These are phyloP conservation scores for Nectriaceae sp. DNA, from an alignment of 2,329 filamentous ascomycete species.

Conservation along the genomic window DNA sequence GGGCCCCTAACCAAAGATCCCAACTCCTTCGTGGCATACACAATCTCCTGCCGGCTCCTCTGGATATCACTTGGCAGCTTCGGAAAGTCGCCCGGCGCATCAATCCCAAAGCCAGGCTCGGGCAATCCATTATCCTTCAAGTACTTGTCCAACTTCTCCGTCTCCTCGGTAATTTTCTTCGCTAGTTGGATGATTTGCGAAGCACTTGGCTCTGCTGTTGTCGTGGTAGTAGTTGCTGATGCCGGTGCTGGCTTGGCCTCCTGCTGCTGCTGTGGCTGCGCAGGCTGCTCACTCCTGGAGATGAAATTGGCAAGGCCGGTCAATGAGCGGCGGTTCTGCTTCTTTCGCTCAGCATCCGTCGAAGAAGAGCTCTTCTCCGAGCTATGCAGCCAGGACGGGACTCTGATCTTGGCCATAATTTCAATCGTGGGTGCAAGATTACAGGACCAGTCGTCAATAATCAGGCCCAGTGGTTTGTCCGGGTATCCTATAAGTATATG, in stretches of 20 bases:
- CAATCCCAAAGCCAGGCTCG: conserved; percentile 47
- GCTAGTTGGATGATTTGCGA: conserved; percentile 49
- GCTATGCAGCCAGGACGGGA: conserved; percentile 38
- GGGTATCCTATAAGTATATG: too few relatives aligned
- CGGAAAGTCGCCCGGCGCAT: conserved; percentile 49
- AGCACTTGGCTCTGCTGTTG: conserved; percentile 18
- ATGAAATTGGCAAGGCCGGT: conserved; percentile 29
- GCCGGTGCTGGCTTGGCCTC: conserved; percentile 3
- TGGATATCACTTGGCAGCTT: conserved; percentile 48
- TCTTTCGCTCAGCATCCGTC: conserved; percentile 32
- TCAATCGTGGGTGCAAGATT: neutral
- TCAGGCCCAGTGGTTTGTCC: too few relatives aligned
- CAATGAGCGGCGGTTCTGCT: conserved; percentile 37
- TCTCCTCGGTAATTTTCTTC: conserved; percentile 48
- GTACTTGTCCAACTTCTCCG: conserved; percentile 51
- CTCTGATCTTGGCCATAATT: conserved; percentile 26
- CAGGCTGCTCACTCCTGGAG: conserved; percentile 18
- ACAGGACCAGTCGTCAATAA: neutral
- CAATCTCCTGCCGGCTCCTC: conserved; percentile 47
- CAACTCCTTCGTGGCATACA: conserved; percentile 51
- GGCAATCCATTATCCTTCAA: conserved; percentile 43
- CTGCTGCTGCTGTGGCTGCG: neutral
- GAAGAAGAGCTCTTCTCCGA: conserved; percentile 15
- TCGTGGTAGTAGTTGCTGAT: conserved; percentile 1
- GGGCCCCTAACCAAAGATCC: conserved; percentile 51